Base-by-base conservation (phyloP, 163 green algal species). In the Chlamydomonas reinhardtii region DNA sequence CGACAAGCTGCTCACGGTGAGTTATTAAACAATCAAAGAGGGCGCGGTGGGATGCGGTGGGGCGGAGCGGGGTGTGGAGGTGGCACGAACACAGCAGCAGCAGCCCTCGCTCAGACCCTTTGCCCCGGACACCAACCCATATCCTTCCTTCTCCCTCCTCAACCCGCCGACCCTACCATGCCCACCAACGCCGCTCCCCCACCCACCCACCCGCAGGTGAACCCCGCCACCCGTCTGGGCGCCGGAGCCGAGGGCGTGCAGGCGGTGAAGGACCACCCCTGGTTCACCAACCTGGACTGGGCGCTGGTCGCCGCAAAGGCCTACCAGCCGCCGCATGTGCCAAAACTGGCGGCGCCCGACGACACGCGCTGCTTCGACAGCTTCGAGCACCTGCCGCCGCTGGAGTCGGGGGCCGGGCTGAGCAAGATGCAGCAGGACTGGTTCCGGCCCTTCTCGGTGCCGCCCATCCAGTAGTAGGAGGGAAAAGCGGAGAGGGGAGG, bases 291-390 rank as follows among this genome's bases (percentile, higher is more conserved):
- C 31, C 88, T 94, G 17, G 90, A 97, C 71, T 97, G 91, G 89
- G 61, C 29, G 0, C 56, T 70, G 39, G 22, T 92, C 8, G 37
- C 61, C 1, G n/a, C 54, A 48, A 89, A 89, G 71, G 70, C 76
- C 19, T 91, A 87, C 82, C 66, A 76, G 71, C 54, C 89, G 20
- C 84, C 87, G 20, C 82, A 91, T 75, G 35, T 84, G 69, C 94
- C 93, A 2, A 59, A 78, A 25, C 84, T 96, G 27, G 85, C 70
- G 24, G 52, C 61, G 22, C 34, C 32, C 11, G 93, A 95, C 59
- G 94, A 96, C 84, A 88, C 89, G 34, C 91, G 74, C 52, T 94
- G 94, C 80, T 97, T 97, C 91, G 94, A 97, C 64, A 82, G 94
- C 62, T 97, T 94, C 75, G 76, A 79, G n/a, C 82, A 84, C 11